Evolutionary conservation across 1,284 basidiomycete species (phyloP).

Genomic region (Trichosporon sp.): DNA sequence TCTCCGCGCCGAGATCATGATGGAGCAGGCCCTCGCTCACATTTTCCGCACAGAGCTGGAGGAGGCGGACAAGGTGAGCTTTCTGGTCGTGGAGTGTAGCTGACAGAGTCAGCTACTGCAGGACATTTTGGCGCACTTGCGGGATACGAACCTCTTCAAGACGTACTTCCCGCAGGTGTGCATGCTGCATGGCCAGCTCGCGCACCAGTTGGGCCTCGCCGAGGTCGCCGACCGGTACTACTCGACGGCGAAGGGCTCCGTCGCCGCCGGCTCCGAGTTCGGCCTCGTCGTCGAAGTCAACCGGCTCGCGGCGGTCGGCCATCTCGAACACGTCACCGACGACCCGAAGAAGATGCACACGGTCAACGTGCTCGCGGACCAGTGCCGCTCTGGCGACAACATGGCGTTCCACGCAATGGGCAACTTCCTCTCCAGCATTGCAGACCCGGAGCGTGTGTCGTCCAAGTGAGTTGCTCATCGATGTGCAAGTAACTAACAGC

Average conservation of each 20-base stretch:
- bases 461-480: slow-evolving; percentile 34
- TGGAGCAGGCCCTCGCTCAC: slow-evolving; percentile 36
- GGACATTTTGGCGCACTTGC: slow-evolving; percentile 19
- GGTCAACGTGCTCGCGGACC: slow-evolving; percentile 25
- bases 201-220: slow-evolving; percentile 30
- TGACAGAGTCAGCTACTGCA: slow-evolving; percentile 21
- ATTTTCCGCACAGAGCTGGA: slow-evolving; percentile 30
- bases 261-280: slow-evolving; percentile 37
- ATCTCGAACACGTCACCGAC: slow-evolving; percentile 13
- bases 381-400: slow-evolving; percentile 33
- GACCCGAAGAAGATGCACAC: slow-evolving; percentile 10
- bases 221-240: slow-evolving; percentile 31
- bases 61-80: slow-evolving; percentile 27
- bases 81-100: not conserved
- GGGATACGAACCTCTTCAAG: slow-evolving; percentile 22
- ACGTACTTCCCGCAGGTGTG: slow-evolving; percentile 32
- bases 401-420: slow-evolving; percentile 31
- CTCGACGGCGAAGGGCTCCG: slow-evolving; percentile 22
- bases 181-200: slow-evolving; percentile 36
- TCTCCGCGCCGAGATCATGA: slow-evolving; percentile 34
- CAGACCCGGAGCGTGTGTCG: slow-evolving; percentile 30
- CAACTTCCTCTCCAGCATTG: slow-evolving; percentile 32
- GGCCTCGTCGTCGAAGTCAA: slow-evolving; percentile 33
- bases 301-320: slow-evolving; percentile 22
- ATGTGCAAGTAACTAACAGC: slow-evolving; percentile 1